These are phyloP conservation scores for Narthecium ossifragum DNA, from an alignment of 106 monocot species.

Conservation along the genomic window DNA sequence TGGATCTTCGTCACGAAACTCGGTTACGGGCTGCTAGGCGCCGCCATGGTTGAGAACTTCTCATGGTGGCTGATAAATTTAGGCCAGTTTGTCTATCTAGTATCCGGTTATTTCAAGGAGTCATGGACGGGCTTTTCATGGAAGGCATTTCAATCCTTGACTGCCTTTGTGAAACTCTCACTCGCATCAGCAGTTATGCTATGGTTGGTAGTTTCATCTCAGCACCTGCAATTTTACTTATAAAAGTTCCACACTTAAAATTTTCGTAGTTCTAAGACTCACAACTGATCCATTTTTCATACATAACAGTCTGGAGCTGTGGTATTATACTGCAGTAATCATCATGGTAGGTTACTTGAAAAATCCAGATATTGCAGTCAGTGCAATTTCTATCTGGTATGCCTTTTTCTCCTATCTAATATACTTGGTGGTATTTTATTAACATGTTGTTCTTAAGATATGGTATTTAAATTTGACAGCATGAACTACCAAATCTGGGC, in stretches of 20 bases:
- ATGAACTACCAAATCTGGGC: slow-evolving; percentile 84
- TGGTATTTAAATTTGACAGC: slow-evolving; percentile 18
- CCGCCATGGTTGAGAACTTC: slow-evolving; percentile 66
- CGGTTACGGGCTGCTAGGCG: slow-evolving; percentile 50
- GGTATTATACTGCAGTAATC: slow-evolving; percentile 81
- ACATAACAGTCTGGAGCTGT: slow-evolving; percentile 64
- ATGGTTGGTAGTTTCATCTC: slow-evolving; percentile 38
- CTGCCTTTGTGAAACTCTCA: slow-evolving; percentile 63
- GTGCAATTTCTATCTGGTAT: slow-evolving; percentile 76
- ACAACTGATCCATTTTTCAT: neutral
- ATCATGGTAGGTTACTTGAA: slow-evolving; percentile 68
- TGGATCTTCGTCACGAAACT: slow-evolving; percentile 62
- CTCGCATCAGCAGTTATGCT: slow-evolving; percentile 80
- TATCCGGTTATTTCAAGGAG: slow-evolving; percentile 62
- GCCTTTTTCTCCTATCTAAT: slow-evolving; percentile 11
- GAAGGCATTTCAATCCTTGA: slow-evolving; percentile 50
- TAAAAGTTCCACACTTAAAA: no score
- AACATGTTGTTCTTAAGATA: no score
- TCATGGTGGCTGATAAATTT: slow-evolving; percentile 75
- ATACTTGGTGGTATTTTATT: no score
- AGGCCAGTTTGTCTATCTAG: slow-evolving; percentile 43
- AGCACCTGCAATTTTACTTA: no score
- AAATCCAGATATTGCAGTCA: slow-evolving; percentile 60
- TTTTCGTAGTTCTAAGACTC: neutral
- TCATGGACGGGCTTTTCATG: slow-evolving; percentile 74